phyloP scores from a whole-genome alignment of 2,329 filamentous ascomycete species.

The Byssothecium circinans region DNA sequence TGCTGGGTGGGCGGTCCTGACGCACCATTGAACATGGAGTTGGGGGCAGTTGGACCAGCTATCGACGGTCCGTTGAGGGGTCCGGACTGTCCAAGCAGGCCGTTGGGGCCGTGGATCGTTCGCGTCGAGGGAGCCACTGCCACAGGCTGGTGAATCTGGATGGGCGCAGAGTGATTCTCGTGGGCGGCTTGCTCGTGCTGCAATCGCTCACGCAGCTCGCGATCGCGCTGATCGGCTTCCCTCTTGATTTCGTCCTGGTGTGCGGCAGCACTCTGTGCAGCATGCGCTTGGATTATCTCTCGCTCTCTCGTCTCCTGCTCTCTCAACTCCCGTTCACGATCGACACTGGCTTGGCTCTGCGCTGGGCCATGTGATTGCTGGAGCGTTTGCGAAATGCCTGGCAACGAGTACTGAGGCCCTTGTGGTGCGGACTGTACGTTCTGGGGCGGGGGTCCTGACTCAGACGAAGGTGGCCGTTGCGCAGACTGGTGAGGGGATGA shows the following conservation, averaged over 20 bases:
- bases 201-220: constrained; percentile 66
- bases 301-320: constrained; percentile 49
- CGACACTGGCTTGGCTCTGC: constrained; percentile 40
- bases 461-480: constrained; percentile 41
- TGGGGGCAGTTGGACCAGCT: constrained; percentile 61
- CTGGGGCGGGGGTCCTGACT: constrained; percentile 39
- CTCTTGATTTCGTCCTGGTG: constrained; percentile 59
- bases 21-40: constrained; percentile 58
- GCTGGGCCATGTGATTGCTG: constrained; percentile 42
- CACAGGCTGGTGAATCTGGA: constrained; percentile 92
- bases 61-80: constrained; percentile 57
- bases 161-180: constrained; percentile 83
- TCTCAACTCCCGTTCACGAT: constrained; percentile 53
- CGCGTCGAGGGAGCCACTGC: constrained; percentile 71
- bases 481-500: constrained; percentile 41
- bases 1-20: constrained; percentile 67
- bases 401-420: constrained; percentile 48
- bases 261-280: constrained; percentile 39
- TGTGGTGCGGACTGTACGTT: constrained; percentile 36
- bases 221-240: constrained; percentile 54
- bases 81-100: constrained; percentile 67
- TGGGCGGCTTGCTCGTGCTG: constrained; percentile 70
- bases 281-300: constrained; percentile 57
- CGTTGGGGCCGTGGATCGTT: constrained; percentile 89
- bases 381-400: constrained; percentile 49